These are phyloP conservation scores for Aristolochia contorta DNA, from an alignment of 164 flowering plant genomes.

Conservation along the genomic window DNA sequence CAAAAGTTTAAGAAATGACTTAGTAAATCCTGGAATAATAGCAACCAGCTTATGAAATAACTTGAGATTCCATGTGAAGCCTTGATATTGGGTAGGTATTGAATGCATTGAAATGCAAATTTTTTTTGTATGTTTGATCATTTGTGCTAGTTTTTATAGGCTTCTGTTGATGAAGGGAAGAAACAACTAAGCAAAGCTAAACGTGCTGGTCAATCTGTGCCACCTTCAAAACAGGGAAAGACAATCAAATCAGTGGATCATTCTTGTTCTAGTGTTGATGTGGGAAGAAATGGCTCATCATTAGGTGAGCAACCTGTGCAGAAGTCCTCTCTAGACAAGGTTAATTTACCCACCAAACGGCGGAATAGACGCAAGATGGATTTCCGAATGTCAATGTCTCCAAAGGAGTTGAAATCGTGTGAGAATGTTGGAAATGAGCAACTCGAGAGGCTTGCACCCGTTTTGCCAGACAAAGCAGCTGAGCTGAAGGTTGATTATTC, in stretches of 20 bases:
- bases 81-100: background rate
- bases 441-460: constrained; percentile 14
- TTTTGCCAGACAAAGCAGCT: constrained; percentile 25
- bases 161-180: constrained; percentile 29
- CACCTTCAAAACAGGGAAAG: constrained; percentile 30
- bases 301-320: constrained; percentile 28
- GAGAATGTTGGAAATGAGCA: constrained; percentile 24
- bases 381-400: constrained; percentile 19
- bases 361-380: constrained; percentile 66
- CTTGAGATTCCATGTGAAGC: too few relatives aligned
- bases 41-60: too few relatives aligned
- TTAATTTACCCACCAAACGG: constrained; percentile 36
- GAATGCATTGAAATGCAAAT: background rate
- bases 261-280: constrained; percentile 40
- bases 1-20: too few relatives aligned
- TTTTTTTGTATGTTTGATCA: background rate
- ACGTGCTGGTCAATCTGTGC: constrained; percentile 25
- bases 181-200: constrained; percentile 29
- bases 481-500: constrained; percentile 34
- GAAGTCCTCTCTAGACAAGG: constrained; percentile 28
- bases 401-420: constrained; percentile 26
- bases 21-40: too few relatives aligned
- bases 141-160: constrained; percentile 16
- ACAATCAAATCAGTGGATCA: constrained; percentile 29
- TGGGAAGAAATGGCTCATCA: constrained; percentile 29